Evolutionary conservation across 179 eudicot genomes (phyloP).

Genomic region (Sideroxylon spinosum): DNA sequence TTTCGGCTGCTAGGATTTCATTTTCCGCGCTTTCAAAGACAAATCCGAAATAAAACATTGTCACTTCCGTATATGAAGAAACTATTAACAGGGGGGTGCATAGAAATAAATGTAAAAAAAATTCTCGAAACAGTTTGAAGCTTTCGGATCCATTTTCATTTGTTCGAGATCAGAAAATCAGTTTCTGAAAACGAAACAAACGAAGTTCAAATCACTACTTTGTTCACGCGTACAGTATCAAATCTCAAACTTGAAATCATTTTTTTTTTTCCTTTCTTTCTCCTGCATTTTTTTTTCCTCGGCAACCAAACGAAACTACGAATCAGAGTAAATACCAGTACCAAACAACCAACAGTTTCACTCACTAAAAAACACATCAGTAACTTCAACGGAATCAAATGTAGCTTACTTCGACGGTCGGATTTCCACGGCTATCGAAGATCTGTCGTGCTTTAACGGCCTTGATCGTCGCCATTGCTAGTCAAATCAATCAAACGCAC

Average conservation of each 20-base stretch:
- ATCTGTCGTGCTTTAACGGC: constrained; percentile 68
- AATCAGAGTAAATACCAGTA: not conserved
- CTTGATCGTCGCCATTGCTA: constrained; percentile 41
- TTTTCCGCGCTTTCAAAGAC: no score
- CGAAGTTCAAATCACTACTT: not conserved
- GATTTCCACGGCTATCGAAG: constrained; percentile 79
- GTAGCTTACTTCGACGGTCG: constrained; percentile 59
- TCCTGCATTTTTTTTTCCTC: constrained; percentile 4
- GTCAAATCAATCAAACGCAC: not conserved
- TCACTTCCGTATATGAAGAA: no score
- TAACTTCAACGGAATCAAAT: not conserved
- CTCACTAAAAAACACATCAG: not conserved
- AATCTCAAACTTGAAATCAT: not conserved
- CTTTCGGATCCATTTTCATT: no score
- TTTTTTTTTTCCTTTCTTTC: not conserved
- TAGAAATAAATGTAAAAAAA: no score
- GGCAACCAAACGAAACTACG: not conserved
- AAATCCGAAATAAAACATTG: no score
- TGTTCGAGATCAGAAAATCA: no score
- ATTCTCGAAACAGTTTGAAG: no score
- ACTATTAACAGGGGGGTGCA: no score
- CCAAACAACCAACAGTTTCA: not conserved
- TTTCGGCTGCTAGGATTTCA: not conserved
- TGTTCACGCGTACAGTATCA: not conserved
- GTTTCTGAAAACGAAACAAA: not conserved